Percentiles rank a stretch among this genome's conserved stretches.
Conservation (phyloP, 352 stramenopile species). For the Globisporangium middletonii region DNA sequence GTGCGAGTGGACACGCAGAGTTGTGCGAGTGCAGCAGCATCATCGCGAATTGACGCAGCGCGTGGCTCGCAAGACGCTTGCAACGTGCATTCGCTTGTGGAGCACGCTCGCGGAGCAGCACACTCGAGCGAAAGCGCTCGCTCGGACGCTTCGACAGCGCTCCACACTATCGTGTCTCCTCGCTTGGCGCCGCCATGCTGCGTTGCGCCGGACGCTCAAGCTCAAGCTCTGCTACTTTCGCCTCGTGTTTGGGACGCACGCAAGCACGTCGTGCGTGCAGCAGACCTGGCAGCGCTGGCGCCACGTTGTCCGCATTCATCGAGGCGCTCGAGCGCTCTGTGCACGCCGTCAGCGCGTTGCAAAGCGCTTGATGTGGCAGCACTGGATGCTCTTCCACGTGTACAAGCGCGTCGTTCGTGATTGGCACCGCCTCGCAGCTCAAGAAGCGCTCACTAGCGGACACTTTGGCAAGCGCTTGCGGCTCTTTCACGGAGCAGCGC, state of each 20-base stretch:
- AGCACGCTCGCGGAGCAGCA: slow-evolving; percentile 1
- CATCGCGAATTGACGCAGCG: background rate
- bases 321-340: background rate
- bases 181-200: slow-evolving; percentile 14
- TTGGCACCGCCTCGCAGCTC: slow-evolving; percentile 14
- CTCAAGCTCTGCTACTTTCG: slow-evolving; percentile 34
- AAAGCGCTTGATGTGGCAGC: slow-evolving; percentile 12
- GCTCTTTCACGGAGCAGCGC: slow-evolving; percentile 14
- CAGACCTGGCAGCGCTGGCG: slow-evolving; percentile 31
- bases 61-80: background rate
- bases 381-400: slow-evolving; percentile 23
- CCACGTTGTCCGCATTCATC: background rate
- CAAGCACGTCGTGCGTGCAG: slow-evolving; percentile 19
- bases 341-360: slow-evolving; percentile 8
- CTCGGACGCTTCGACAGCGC: background rate
- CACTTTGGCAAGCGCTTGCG: slow-evolving; percentile 30
- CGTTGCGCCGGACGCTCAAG: slow-evolving; percentile 11
- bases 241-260: slow-evolving; percentile 27
- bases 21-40: background rate
- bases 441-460: slow-evolving; percentile 10
- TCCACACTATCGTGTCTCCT: background rate
- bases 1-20: slow-evolving; percentile 1
- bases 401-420: slow-evolving; percentile 15
- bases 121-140: background rate
- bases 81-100: slow-evolving; percentile 4